Evolutionary conservation across 306 rosid genomes (phyloP), one percentile per base, ranked within the genome.

Genomic region (Castanospermum australe): DNA sequence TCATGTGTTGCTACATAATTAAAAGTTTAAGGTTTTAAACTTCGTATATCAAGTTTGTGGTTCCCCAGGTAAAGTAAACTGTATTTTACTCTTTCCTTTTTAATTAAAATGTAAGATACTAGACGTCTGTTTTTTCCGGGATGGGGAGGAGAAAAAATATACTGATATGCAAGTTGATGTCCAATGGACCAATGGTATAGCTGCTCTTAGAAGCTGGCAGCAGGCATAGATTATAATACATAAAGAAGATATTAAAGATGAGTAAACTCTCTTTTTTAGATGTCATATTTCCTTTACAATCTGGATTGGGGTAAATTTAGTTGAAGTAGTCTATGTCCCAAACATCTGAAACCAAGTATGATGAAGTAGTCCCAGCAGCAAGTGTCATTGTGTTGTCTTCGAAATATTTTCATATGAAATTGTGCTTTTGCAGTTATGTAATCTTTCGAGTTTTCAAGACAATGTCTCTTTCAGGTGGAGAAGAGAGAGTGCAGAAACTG

Each of bases 401-500:
- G 14, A 45, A 64, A 32, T 36, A 35, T 55, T 62, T 41, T 75
- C 14, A 25, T 22, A 22, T 44, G 36, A 32, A 45, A 15, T 51
- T 21, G 67, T 48, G 35, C 15, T 67, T 48, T 48, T 63, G 45
- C 62, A 60, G 57, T 54, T 10, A 24, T 70, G 39, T 71, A 20
- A 72, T 79, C 69, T 77, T 54, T 18, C 55, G 22, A 28, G 41
- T 54, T 67, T 67, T 61, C 30, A 63, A 5, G 50, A 20, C 54
- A 55, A 81, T 67, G 9, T 56, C 42, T 20, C 51, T 86, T 85
- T 79, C 94, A 94, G 98, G 87, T 92, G 79, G 85, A 87, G 79
- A 86, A 87, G 83, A 80, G 88, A 4, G 82, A 84, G 73, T 92
- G 98, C 84, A 73, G 38, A 76, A 94, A 94, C 76, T 94, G 97